A percentile compares a stretch with the other conserved stretches of the same genome.
Evolutionary conservation across 371 early-diverging fungal genomes (phyloP).

Genomic region (Mycotypha africana): DNA sequence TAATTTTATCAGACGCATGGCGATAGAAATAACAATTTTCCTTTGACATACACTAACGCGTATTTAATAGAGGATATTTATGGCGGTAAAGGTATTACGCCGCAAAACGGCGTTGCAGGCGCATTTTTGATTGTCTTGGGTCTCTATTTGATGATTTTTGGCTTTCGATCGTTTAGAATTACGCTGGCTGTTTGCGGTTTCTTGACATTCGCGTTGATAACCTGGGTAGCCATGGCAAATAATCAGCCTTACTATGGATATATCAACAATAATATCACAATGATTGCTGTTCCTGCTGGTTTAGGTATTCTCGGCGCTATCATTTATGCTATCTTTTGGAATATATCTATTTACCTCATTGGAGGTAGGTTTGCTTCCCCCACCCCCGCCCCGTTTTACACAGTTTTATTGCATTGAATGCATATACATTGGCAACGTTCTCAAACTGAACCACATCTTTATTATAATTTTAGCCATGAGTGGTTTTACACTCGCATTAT

Average conservation of each 20-base stretch:
- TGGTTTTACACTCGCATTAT: conserved; percentile 16
- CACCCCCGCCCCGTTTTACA: too few species aligned
- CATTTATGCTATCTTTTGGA: conserved; percentile 20
- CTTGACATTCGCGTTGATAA: conserved; percentile 24
- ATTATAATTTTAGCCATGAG: conserved; percentile 5
- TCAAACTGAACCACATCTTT: neutral
- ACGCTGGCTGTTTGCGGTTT: conserved; percentile 30
- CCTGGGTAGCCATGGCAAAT: conserved; percentile 22
- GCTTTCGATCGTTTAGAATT: conserved; percentile 23
- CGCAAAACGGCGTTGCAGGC: conserved; percentile 27
- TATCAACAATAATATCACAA: conserved; percentile 18
- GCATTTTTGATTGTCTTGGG: conserved; percentile 24
- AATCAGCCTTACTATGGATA: conserved; percentile 22
- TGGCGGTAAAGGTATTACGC: conserved; percentile 18
- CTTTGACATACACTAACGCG: too few species aligned
- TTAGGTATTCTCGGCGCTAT: conserved; percentile 17
- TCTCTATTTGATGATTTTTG: conserved; percentile 25
- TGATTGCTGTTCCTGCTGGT: conserved; percentile 18
- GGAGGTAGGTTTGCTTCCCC: conserved; percentile 7
- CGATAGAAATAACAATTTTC: neutral
- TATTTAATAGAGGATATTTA: conserved; percentile 8
- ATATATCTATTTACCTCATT: conserved; percentile 13
- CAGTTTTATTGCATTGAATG: too few species aligned
- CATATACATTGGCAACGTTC: too few species aligned
- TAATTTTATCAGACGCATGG: neutral